Evolutionary conservation across 78 protist species (phyloP).

Genomic region (Dictyostelium brefeldianum): DNA sequence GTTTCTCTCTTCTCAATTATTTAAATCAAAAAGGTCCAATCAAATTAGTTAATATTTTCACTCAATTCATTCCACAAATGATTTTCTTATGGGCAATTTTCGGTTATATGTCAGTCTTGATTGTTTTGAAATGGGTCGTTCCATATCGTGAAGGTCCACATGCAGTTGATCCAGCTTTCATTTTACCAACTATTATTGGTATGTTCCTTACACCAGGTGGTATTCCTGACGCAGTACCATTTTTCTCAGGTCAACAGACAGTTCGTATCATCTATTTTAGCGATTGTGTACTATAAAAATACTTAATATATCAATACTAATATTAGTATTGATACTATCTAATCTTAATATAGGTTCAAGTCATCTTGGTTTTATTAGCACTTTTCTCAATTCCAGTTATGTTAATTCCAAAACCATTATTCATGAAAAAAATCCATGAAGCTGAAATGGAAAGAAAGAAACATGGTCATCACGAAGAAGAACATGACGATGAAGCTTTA

Average conservation of each 20-base stretch:
- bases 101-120: conserved; percentile 92
- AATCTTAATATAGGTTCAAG: too few relatives aligned
- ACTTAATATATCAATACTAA: too few relatives aligned
- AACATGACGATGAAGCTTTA: conserved; percentile 58
- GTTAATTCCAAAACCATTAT: conserved; percentile 93
- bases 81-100: conserved; percentile 97
- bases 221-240: background rate
- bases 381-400: conserved; percentile 92
- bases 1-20: conserved; percentile 90
- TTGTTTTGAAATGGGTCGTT: conserved; percentile 82
- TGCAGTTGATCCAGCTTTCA: conserved; percentile 48
- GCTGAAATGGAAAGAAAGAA: conserved; percentile 12
- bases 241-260: conserved; percentile 78
- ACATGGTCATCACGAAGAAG: conserved; percentile 57
- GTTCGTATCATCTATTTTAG: too few relatives aligned
- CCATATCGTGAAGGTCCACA: background rate
- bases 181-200: conserved; percentile 77
- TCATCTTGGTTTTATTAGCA: conserved; percentile 85
- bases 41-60: conserved; percentile 86
- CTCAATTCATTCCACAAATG: conserved; percentile 97
- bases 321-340: too few relatives aligned
- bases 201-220: conserved; percentile 75
- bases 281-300: too few relatives aligned
- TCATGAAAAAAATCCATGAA: conserved; percentile 60
- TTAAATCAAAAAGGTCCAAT: conserved; percentile 78